Conservation (phyloP, 305 asterid species). For the Fraxinus dipetala region DNA sequence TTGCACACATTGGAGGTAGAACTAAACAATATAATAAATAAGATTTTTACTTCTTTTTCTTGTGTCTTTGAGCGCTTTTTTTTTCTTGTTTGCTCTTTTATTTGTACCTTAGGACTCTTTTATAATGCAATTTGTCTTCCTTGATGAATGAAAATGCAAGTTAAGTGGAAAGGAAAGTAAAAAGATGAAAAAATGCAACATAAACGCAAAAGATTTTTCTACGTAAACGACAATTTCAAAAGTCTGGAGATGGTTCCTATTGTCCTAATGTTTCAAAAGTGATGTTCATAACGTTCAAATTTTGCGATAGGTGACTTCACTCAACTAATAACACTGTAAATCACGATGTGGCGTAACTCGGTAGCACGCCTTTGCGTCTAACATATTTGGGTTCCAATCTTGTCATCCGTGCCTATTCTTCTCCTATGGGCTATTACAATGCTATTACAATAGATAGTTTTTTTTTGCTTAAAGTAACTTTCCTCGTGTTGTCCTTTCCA, state of each 20-base stretch:
- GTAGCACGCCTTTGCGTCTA: not conserved
- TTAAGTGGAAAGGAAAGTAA: not conserved
- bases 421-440: not conserved
- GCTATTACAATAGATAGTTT: not conserved
- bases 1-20: not conserved
- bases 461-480: not conserved
- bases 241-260: not conserved
- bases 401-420: not conserved
- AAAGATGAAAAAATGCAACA: not conserved
- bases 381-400: not conserved
- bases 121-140: not conserved
- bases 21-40: not conserved
- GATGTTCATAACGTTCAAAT: not conserved
- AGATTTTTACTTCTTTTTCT: not conserved
- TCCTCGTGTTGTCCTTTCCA: not conserved
- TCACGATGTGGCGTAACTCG: not conserved
- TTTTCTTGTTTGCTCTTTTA: not conserved
- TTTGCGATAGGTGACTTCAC: not conserved
- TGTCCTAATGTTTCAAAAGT: not conserved
- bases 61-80: not conserved
- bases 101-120: not conserved
- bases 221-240: not conserved
- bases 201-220: not conserved
- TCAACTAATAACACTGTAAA: not conserved
- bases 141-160: not conserved